Base-by-base conservation (phyloP, 176 grass and related monocot species). In the Musa troglodytarum region DNA sequence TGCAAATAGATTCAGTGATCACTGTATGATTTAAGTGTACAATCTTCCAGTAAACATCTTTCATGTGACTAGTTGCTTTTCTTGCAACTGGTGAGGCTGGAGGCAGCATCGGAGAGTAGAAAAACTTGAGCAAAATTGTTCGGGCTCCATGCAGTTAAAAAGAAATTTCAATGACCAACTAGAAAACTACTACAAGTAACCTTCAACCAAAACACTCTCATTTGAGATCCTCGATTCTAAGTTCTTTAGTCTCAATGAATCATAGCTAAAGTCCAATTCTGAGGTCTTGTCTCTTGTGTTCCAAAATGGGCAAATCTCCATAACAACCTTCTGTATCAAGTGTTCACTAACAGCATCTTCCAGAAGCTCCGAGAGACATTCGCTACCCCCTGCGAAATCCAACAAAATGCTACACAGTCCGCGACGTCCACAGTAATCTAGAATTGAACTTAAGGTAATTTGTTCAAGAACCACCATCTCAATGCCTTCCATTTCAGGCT, bases 301-400 rank as follows among this genome's bases (percentile, higher is more conserved):
- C 95, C 88, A 94, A 52, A 86, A 22, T 23, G 90, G 90, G 13
- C 75, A 63, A 14, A 89, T 10, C 83, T 99, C 88, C 80, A 92
- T 71, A 2, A 99, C 66, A 69, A 94, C 86, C 82, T 99, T 99
- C 85, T 99, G 91, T 57, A 89, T 58, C 82, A 87, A 61, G 63
- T 89, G 85, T 1, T 87, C 82, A 68, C 81, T 78, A 50, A 89
- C 23, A 81, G 74, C 88, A 20, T 86, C 81, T 10, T 52, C 87
- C 55, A 99, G 81, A 76, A 99, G 76, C 0, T 72, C 62, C 0
- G 50, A 56, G 13, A 99, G 78, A 54, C 53, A 12, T 23, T 79
- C 84, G 57, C 73, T 77, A 15, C 53, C 65, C 25, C 80, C 82
- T 82, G 82, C 75, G 72, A 99, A 82, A 81, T 99, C 88, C 51